A percentile compares a stretch with the other conserved stretches of the same genome.
Conservation (phyloP, 139 green algal species). For the Picochlorum sp. region DNA sequence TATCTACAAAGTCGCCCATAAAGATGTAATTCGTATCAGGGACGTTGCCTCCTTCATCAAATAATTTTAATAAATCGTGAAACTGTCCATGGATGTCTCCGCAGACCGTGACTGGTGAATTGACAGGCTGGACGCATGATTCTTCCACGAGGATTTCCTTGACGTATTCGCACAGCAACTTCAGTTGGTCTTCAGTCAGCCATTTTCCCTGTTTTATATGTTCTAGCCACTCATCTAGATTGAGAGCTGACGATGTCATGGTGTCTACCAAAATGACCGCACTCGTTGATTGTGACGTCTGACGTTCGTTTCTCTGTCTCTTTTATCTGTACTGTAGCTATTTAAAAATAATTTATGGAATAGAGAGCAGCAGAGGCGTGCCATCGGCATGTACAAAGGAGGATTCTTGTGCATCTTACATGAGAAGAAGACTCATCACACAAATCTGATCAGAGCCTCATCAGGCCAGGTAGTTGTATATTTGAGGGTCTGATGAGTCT, state of each 20-base stretch:
- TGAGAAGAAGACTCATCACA: slow-evolving; percentile 91
- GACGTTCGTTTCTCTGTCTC: too few species aligned
- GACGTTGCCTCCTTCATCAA: slow-evolving; percentile 91
- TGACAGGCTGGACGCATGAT: slow-evolving; percentile 97
- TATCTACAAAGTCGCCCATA: slow-evolving; percentile 99
- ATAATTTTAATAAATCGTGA: slow-evolving; percentile 96
- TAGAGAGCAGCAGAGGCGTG: too few species aligned
- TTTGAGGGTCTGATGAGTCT: slow-evolving; percentile 51
- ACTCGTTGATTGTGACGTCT: too few species aligned
- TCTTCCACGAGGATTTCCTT: slow-evolving; percentile 99
- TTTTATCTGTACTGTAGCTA: too few species aligned
- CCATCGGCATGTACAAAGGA: slow-evolving; percentile 60
- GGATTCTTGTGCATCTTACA: slow-evolving; percentile 92
- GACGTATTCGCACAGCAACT: slow-evolving; percentile 90
- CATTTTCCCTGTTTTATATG: slow-evolving; percentile 83
- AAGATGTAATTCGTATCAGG: slow-evolving; percentile 98
- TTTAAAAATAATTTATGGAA: too few species aligned
- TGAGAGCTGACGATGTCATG: slow-evolving; percentile 6
- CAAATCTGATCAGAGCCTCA: too few species aligned
- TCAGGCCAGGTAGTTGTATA: slow-evolving; percentile 45
- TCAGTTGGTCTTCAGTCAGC: slow-evolving; percentile 93
- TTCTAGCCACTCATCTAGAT: slow-evolving; percentile 86
- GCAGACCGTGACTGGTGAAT: slow-evolving; percentile 96
- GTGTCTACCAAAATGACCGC: too few species aligned
- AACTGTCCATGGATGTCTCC: slow-evolving; percentile 99